phyloP scores from a whole-genome alignment of 2,329 filamentous ascomycete genomes.

The Xylariaceae sp. region DNA sequence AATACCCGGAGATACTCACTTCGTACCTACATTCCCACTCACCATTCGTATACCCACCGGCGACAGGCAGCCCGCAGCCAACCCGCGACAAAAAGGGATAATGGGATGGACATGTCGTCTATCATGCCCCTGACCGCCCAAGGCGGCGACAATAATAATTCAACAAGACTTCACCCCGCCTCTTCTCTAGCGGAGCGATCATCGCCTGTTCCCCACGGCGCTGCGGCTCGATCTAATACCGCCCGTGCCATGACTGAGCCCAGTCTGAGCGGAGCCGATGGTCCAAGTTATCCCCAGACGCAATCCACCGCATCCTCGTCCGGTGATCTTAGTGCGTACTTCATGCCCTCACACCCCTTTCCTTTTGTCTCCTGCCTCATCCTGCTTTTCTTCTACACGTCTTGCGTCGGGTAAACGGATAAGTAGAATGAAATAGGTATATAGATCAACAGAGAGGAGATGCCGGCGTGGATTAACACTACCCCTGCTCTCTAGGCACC shows the following conservation, averaged over 20 bases:
- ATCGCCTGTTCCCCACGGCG: slow-evolving; percentile 5
- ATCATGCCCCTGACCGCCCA: slow-evolving; percentile 23
- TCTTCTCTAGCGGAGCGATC: slow-evolving; percentile 3
- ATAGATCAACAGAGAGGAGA: not conserved
- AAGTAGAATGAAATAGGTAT: not conserved
- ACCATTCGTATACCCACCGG: no score
- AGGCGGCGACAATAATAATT: slow-evolving; percentile 18
- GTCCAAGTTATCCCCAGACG: not conserved
- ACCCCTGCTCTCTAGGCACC: slow-evolving; percentile 21
- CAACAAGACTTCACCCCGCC: slow-evolving; percentile 2
- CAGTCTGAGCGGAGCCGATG: slow-evolving; percentile 1
- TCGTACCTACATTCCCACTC: no score
- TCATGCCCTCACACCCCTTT: not conserved
- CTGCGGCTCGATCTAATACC: not conserved
- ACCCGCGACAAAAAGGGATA: not conserved
- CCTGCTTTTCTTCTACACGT: not conserved
- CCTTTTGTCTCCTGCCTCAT: slow-evolving; percentile 7
- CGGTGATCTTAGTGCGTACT: slow-evolving; percentile 13
- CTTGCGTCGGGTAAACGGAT: not conserved
- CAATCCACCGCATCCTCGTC: slow-evolving; percentile 8
- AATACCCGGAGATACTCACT: no score
- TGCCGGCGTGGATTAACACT: slow-evolving; percentile 12
- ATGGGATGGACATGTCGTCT: slow-evolving; percentile 31
- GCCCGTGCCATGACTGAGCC: slow-evolving; percentile 5
- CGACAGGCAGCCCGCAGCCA: not conserved